Base-by-base conservation (phyloP, 1,139 yeast species). In the Pneumocystis carinii region DNA sequence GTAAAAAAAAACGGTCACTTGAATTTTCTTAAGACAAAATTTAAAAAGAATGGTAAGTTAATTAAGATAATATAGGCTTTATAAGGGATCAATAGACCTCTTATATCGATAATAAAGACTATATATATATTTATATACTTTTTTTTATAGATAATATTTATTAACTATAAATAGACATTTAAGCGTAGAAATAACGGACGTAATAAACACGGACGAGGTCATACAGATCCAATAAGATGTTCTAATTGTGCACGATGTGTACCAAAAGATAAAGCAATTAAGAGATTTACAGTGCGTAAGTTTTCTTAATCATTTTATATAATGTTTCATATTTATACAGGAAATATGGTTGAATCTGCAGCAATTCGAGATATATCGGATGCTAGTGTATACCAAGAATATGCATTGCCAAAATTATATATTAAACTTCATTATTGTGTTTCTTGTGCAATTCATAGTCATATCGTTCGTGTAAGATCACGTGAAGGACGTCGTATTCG, bases 171-270 rank as follows among this genome's bases (percentile, higher is more conserved):
- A 75, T 92, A 92, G 98, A 97, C 98, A 82, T 92, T 92, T 90
- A 92, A 92, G 97, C 92, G 99, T 90, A 90, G 97, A 82, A 89
- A 97, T 94, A 90, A 90, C 97, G 99, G 99, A 86, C 92, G 98
- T 86, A 92, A 94, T 95, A 92, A 92, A 95, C 90, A 90, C 85
- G 98, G 98, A 80, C 92, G 99, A 88, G 99, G 99, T 79, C 98
- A 92, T 96, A 96, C 88, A 81, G 87, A 87, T 83, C 95, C 96
- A 79, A 97, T 92, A 78, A 90, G 99, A 87, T 92, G 99, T 85
- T 87, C 90, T 78, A 92, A 92, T 97, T 92, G 99, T 83, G 88
- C 97, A 76, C 90, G 95, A 82, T 88, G 95, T 84, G 96, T 92
- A 75, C 97, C 99, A 78, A 94, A 92, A 68, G 70, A 67, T 63